Conservation (phyloP, 2,329 filamentous ascomycete genomes). For the Alternaria solani region DNA sequence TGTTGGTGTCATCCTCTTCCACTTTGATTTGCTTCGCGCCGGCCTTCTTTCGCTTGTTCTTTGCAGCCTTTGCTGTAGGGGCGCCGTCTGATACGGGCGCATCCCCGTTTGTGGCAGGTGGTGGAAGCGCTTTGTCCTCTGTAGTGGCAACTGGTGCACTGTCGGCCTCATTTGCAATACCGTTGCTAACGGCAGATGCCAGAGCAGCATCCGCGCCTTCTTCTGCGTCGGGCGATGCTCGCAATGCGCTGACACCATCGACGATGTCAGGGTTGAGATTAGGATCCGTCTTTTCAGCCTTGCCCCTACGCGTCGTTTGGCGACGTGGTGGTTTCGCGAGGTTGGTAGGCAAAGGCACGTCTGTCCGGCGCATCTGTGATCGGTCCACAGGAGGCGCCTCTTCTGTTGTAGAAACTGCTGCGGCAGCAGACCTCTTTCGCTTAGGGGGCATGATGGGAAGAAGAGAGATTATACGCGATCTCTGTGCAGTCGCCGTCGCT, state of each 20-base stretch:
- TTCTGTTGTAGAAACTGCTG: constrained; percentile 20
- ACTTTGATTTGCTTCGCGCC: constrained; percentile 37
- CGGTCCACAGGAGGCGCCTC: constrained; percentile 18
- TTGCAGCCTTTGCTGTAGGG: constrained; percentile 25
- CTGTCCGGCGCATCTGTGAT: constrained; percentile 29
- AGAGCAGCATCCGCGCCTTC: constrained; percentile 24
- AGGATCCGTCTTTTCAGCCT: constrained; percentile 40
- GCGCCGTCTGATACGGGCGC: constrained; percentile 17
- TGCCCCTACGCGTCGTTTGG: constrained; percentile 36
- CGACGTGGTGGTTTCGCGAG: constrained; percentile 32
- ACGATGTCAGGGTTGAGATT: constrained; percentile 52
- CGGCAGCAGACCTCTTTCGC: constrained; percentile 41
- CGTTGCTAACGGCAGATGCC: constrained; percentile 19
- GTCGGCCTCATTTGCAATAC: constrained; percentile 22
- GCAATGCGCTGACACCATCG: constrained; percentile 52
- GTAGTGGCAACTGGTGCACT: constrained; percentile 25
- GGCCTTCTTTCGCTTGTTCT: constrained; percentile 37
- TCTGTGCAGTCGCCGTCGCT: constrained; percentile 21
- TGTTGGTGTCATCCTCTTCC: constrained; percentile 25
- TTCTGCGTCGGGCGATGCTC: constrained; percentile 55
- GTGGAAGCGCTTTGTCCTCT: constrained; percentile 20
- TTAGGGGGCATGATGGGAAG: constrained; percentile 38
- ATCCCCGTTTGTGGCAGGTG: constrained; percentile 22
- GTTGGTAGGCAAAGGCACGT: constrained; percentile 37
- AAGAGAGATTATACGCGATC: constrained; percentile 11